phyloP scores from a whole-genome alignment of 106 monocot species.

The Allium sativum region DNA sequence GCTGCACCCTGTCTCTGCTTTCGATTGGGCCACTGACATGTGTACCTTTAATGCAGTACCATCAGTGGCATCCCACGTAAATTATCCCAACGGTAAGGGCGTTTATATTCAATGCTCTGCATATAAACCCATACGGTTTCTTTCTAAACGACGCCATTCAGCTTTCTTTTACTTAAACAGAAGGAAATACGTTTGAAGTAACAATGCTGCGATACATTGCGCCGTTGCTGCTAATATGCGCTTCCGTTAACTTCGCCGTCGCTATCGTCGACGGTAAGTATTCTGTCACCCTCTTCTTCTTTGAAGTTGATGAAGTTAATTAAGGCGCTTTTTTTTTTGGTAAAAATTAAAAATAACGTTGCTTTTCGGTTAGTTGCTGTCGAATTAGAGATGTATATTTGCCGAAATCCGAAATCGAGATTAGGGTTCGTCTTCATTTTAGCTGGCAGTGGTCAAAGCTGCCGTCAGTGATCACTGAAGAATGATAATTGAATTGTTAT shows the following conservation, averaged over 20 bases:
- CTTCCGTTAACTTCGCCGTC: slow-evolving; percentile 9
- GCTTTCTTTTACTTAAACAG: background rate
- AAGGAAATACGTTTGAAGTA: background rate
- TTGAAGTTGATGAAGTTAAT: background rate
- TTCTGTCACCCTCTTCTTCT: background rate
- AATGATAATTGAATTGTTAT: no score
- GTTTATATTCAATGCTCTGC: background rate
- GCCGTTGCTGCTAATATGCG: slow-evolving; percentile 22
- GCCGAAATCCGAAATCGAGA: no score
- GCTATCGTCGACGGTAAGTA: slow-evolving; percentile 24
- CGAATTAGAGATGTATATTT: no score
- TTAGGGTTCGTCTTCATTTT: background rate
- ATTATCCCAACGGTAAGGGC: background rate
- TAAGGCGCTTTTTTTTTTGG: background rate
- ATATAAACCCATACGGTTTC: background rate
- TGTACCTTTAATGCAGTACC: no score
- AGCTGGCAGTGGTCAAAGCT: background rate
- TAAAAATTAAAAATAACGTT: background rate
- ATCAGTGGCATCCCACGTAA: no score
- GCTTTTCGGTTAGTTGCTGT: background rate
- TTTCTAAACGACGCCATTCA: background rate
- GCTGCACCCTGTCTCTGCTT: no score
- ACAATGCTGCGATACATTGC: slow-evolving; percentile 13
- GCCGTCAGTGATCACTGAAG: no score
- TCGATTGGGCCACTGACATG: no score